phyloP scores from a whole-genome alignment of 805 yeast genomes.

The Candida krabiensis region DNA sequence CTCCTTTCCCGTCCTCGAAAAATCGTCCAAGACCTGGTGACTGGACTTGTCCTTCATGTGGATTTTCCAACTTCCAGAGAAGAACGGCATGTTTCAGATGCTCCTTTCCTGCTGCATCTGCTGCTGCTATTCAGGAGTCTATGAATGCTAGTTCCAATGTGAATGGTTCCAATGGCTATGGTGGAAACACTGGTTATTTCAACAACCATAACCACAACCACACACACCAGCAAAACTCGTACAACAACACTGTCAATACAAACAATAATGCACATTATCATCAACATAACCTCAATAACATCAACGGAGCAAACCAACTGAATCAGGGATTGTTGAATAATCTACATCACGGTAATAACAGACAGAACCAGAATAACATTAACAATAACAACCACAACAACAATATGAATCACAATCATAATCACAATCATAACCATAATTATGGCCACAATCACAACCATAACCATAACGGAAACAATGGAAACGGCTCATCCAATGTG shows the following conservation, averaged over 20 bases:
- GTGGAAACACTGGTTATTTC: not conserved
- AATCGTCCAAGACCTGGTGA: slow-evolving; percentile 95
- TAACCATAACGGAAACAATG: slow-evolving; percentile 14
- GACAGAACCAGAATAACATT: slow-evolving; percentile 6
- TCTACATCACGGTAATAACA: not conserved
- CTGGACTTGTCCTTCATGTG: slow-evolving; percentile 97
- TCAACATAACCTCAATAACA: slow-evolving; percentile 13
- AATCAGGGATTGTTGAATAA: no score
- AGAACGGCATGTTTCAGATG: slow-evolving; percentile 93
- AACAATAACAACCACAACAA: slow-evolving; percentile 8
- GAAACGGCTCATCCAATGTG: slow-evolving; percentile 45
- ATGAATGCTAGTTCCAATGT: slow-evolving; percentile 34
- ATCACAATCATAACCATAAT: slow-evolving; percentile 18
- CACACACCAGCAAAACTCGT: slow-evolving; percentile 19
- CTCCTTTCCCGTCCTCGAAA: slow-evolving; percentile 80
- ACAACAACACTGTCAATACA: slow-evolving; percentile 4
- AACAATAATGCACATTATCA: slow-evolving; percentile 9
- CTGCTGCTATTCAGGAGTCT: slow-evolving; percentile 68
- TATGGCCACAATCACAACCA: slow-evolving; percentile 19
- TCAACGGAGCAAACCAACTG: slow-evolving; percentile 19
- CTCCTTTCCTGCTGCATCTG: slow-evolving; percentile 79
- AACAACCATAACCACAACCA: slow-evolving; percentile 12
- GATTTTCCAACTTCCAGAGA: slow-evolving; percentile 91
- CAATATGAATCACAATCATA: slow-evolving; percentile 1
- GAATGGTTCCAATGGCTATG: slow-evolving; percentile 7